phyloP scores from a whole-genome alignment of 805 yeast species.

The Yamadazyma endophytica region DNA sequence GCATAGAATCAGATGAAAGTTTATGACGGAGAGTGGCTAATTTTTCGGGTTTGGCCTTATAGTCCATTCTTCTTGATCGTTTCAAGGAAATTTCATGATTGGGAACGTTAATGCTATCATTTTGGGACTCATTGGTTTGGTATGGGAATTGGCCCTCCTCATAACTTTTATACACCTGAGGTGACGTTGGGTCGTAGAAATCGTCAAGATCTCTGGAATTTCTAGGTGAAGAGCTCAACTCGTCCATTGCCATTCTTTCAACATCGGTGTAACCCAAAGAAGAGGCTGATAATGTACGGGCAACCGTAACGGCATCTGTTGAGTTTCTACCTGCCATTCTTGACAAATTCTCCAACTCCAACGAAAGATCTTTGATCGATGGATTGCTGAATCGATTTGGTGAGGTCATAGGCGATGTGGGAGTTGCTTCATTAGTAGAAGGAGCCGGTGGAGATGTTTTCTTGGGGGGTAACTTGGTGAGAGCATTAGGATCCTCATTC shows the following conservation, averaged over 20 bases:
- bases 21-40: slow-evolving; percentile 17
- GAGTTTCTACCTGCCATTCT: slow-evolving; percentile 75
- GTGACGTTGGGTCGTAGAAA: slow-evolving; percentile 16
- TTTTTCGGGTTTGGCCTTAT: slow-evolving; percentile 19
- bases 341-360: slow-evolving; percentile 69
- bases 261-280: slow-evolving; percentile 56
- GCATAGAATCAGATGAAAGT: slow-evolving; percentile 7
- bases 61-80: slow-evolving; percentile 38
- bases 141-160: slow-evolving; percentile 10
- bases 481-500: slow-evolving; percentile 2
- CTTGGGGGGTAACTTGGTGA: not conserved
- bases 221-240: slow-evolving; percentile 20
- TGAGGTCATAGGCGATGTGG: not conserved
- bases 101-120: slow-evolving; percentile 6
- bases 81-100: slow-evolving; percentile 24
- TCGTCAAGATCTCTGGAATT: slow-evolving; percentile 16
- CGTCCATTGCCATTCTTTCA: slow-evolving; percentile 41
- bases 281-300: slow-evolving; percentile 71
- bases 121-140: slow-evolving; percentile 12
- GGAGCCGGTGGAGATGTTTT: slow-evolving; percentile 1
- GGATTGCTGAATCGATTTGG: slow-evolving; percentile 41
- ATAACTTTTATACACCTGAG: slow-evolving; percentile 9
- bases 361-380: slow-evolving; percentile 66
- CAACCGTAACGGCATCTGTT: slow-evolving; percentile 77
- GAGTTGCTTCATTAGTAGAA: slow-evolving; percentile 3